phyloP scores from a whole-genome alignment of 2,329 filamentous ascomycete genomes.

The Fusarium pininemorale region DNA sequence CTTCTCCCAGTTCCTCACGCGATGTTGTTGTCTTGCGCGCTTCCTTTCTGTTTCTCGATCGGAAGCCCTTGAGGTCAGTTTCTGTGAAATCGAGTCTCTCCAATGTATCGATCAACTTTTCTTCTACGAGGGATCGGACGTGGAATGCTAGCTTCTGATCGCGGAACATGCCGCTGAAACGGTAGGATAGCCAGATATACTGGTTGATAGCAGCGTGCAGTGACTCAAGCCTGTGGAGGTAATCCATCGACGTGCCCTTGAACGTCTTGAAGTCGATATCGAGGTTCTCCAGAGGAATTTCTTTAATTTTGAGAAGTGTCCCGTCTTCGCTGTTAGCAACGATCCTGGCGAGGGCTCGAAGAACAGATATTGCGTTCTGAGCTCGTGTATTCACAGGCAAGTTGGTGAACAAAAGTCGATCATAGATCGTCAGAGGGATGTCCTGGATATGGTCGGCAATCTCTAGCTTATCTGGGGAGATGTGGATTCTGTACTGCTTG shows the following conservation, averaged over 20 bases:
- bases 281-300: constrained; percentile 77
- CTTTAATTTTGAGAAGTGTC: constrained; percentile 74
- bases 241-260: constrained; percentile 55
- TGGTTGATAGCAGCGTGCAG: constrained; percentile 85
- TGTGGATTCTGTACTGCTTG: constrained; percentile 72
- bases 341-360: constrained; percentile 73
- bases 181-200: constrained; percentile 94
- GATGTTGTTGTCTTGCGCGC: constrained; percentile 27
- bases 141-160: constrained; percentile 81
- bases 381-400: constrained; percentile 72
- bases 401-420: constrained; percentile 79
- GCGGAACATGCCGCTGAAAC: constrained; percentile 82
- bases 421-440: constrained; percentile 73
- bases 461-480: constrained; percentile 66
- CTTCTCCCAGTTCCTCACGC: constrained; percentile 24
- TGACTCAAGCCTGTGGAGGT: constrained; percentile 75
- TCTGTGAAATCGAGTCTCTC: constrained; percentile 61
- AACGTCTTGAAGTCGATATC: constrained; percentile 65
- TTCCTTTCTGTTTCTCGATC: constrained; percentile 35
- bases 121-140: constrained; percentile 80
- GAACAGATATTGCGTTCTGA: constrained; percentile 54
- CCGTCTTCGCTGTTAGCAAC: constrained; percentile 75
- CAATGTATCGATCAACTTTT: constrained; percentile 66
- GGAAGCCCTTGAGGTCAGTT: constrained; percentile 43
- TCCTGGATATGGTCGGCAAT: constrained; percentile 80